Base-by-base conservation (phyloP, 1,284 basidiomycete species). In the Rhodotorula sp. region DNA sequence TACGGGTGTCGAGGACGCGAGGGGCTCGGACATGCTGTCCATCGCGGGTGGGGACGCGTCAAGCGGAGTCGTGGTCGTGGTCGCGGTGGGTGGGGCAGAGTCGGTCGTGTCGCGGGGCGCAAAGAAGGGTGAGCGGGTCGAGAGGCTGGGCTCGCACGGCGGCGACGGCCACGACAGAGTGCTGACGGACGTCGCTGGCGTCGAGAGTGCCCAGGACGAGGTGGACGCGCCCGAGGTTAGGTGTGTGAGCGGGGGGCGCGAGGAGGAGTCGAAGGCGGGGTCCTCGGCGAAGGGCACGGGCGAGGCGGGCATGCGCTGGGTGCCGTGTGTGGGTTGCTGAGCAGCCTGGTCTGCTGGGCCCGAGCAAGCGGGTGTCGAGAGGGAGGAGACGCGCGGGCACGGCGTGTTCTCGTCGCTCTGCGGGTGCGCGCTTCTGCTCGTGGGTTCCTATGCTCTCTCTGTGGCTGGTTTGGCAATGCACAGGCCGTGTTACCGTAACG, bases 1-100 rank as follows among this genome's bases (percentile, higher is more conserved):
- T 9, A 71, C 62, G 6, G 72, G 65, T 1, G 54, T 55, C 9
- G 65, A 54, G 8, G 60, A 65, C 9, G 69, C 57, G 20, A 59
- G 40, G 2, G 69, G 58, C 13, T 30, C 48, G 55, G 46, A 22
- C 63, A 62, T 55, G 31, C 28, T 59, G 20, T 4, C 62, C 4
- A 56, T 31, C 51, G 26, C 52, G 50, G 20, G 46, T 30, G 58
- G 7, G 56, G 56, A 22, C 34, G 37, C 34, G 30, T 16, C 18
- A 34, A n/a, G 18, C 30, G 31, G 10, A 4, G 13, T 6, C 22
- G 8, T 20, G n/a, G 37, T 40, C 50, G 40, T 28, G 18, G 34
- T 34, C 34, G 30, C 20, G 26, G 30, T 31, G 26, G 54, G 28
- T 18, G 57, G 40, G 30, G 22, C 26, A 13, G 58, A 28, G n/a